phyloP scores from a whole-genome alignment of 2,329 filamentous ascomycete species.

The Penicillium sumatraense region DNA sequence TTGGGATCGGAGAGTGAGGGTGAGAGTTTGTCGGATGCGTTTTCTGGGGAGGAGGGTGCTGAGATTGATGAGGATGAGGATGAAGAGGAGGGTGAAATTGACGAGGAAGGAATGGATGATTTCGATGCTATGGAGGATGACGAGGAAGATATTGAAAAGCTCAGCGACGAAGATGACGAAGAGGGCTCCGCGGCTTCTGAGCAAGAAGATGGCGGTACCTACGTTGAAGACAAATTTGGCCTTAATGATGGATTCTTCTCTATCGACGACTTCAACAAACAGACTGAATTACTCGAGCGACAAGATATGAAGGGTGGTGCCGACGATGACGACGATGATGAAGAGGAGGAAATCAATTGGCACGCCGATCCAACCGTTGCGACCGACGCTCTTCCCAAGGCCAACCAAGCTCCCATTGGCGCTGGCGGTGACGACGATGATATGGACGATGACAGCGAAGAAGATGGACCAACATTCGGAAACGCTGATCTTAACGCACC shows the following conservation, averaged over 20 bases:
- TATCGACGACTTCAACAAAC: conserved; percentile 95
- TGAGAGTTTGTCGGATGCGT: conserved; percentile 18
- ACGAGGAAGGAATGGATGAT: conserved; percentile 5
- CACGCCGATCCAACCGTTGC: conserved; percentile 71
- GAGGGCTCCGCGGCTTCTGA: conserved; percentile 29
- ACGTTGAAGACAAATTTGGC: conserved; percentile 75
- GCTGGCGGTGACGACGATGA: conserved; percentile 61
- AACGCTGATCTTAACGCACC: conserved; percentile 72
- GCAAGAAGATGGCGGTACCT: conserved; percentile 55
- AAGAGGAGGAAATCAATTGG: conserved; percentile 86
- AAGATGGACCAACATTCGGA: conserved; percentile 81
- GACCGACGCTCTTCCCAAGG: conserved; percentile 16
- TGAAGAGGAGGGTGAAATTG: conserved; percentile 4
- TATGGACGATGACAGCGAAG: conserved; percentile 54
- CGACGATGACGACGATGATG: conserved; percentile 73
- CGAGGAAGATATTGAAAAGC: conserved; percentile 10
- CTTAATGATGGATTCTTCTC: conserved; percentile 98
- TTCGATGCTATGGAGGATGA: conserved; percentile 6
- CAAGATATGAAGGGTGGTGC: conserved; percentile 79
- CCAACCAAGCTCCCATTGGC: background rate
- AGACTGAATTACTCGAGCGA: conserved; percentile 85
- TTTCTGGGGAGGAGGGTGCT: conserved; percentile 13
- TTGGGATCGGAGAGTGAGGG: conserved; percentile 22
- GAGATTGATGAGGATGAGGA: conserved; percentile 4
- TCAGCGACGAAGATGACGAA: conserved; percentile 6